These are phyloP conservation scores for Epichloe festucae DNA, from an alignment of 2,329 filamentous ascomycete genomes.

Conservation along the genomic window DNA sequence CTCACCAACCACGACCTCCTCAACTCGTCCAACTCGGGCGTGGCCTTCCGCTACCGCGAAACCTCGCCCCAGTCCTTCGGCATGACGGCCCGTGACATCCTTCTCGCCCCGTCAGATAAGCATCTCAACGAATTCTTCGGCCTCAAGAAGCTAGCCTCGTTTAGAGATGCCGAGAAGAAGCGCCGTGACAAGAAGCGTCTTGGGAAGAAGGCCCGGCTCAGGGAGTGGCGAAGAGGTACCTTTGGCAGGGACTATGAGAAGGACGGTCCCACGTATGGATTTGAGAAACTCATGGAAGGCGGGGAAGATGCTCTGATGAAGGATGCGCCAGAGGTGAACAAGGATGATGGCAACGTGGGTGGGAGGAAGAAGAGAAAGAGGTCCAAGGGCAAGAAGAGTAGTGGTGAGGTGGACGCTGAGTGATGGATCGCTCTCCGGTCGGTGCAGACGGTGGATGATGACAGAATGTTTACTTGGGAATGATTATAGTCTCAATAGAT, in stretches of 20 bases:
- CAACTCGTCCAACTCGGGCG: slow-evolving; percentile 26
- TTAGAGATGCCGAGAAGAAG: slow-evolving; percentile 83
- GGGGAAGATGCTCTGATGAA: slow-evolving; percentile 8
- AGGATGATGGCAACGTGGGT: slow-evolving; percentile 12
- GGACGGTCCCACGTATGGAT: slow-evolving; percentile 45
- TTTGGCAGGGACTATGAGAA: slow-evolving; percentile 47
- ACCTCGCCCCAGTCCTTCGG: slow-evolving; percentile 85
- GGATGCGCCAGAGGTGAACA: neutral
- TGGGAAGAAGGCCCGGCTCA: slow-evolving; percentile 81
- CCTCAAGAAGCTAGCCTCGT: slow-evolving; percentile 86
- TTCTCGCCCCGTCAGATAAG: slow-evolving; percentile 72
- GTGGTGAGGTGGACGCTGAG: neutral
- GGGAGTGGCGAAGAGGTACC: slow-evolving; percentile 65
- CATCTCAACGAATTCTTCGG: slow-evolving; percentile 84
- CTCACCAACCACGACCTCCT: slow-evolving; percentile 51
- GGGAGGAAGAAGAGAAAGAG: slow-evolving; percentile 40
- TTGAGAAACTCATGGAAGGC: slow-evolving; percentile 27
- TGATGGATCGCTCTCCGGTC: neutral
- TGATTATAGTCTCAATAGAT: too few species aligned
- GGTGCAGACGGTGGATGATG: neutral
- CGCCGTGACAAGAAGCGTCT: slow-evolving; percentile 74
- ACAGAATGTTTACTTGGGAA: too few species aligned
- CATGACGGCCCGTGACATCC: slow-evolving; percentile 77
- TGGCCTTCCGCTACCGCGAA: slow-evolving; percentile 77
- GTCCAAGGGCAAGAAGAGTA: slow-evolving; percentile 26